Conservation (phyloP, 1,284 basidiomycete genomes). For the Cryptococcus wingfieldii region DNA sequence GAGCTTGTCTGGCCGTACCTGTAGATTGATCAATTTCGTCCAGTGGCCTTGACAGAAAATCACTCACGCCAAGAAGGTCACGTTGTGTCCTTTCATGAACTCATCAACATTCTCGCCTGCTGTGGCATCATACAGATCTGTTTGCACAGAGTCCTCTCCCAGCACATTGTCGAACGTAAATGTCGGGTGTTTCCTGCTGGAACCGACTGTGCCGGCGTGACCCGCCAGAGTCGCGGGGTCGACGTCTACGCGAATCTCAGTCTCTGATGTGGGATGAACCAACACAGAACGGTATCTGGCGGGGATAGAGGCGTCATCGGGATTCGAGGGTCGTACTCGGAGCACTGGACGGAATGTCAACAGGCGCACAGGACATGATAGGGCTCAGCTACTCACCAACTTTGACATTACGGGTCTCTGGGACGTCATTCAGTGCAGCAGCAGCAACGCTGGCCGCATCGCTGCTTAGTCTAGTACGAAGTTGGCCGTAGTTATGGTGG, state of each 20-base stretch:
- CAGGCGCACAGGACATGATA: not conserved
- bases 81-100: constrained; percentile 95
- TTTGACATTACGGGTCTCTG: constrained; percentile 30
- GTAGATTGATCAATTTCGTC: not conserved
- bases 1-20: constrained; percentile 89
- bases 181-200: constrained; percentile 67
- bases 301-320: constrained; percentile 79
- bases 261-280: constrained; percentile 63
- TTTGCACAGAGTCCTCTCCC: constrained; percentile 73
- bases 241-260: constrained; percentile 72
- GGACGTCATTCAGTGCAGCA: not conserved
- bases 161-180: constrained; percentile 96
- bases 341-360: constrained; percentile 58
- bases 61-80: constrained; percentile 82
- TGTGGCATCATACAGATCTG: constrained; percentile 75
- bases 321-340: constrained; percentile 85
- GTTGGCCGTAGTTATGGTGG: not conserved
- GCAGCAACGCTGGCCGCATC: constrained; percentile 8
- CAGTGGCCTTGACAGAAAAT: no score
- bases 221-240: constrained; percentile 52
- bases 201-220: constrained; percentile 55
- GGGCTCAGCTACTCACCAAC: constrained; percentile 32
- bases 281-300: constrained; percentile 87
- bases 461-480: constrained; percentile 7
- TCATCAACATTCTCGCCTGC: constrained; percentile 81